Base-by-base conservation (phyloP, 148 eudicot species). In the Vaccinium vitisidaea region DNA sequence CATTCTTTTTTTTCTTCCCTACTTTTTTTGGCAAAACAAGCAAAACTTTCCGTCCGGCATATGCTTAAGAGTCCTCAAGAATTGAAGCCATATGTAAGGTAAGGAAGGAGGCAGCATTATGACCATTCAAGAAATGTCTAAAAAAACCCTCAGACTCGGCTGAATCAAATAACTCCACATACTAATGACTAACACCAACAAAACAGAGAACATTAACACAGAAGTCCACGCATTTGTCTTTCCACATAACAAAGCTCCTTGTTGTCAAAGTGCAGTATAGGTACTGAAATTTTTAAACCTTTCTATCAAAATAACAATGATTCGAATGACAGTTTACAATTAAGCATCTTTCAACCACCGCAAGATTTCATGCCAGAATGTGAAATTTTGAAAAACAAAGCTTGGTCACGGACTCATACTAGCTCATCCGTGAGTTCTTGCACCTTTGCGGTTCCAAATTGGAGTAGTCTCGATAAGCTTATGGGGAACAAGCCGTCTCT, bases 401-500 rank as follows among this genome's bases (percentile, higher is more conserved):
- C 50, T 79, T 25, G 52, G 82, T 94, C 90, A 89, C 2, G 59
- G 85, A 80, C 88, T 92, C 90, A 87, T 61, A 65, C 53, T 83
- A 75, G 69, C 82, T 18, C 88, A 25, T 25, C 54, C 84, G 12
- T 83, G 87, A 52, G 56, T 86, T 49, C 79, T 86, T 27, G 80
- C 91, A 89, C 89, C 82, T 88, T 91, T 96, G 83, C 98, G 92
- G 79, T 93, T 91, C 99, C 98, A 94, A 49, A 93, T 56, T 6
- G 99, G 96, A 16, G 94, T 92, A 25, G 86, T 93, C 89, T 95
- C 98, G n/a, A 95, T 97, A 86, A 96, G 94, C 85, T 93, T 89
- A 84, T 92, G 97, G 49, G 99, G 99, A 43, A 94, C 93, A 50
- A 95, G 91, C 16, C 90, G 92, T 55, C 75, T 87, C 75, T 96